Evolutionary conservation across 179 eudicot genomes (phyloP).

Genomic region (Silene vulgaris): DNA sequence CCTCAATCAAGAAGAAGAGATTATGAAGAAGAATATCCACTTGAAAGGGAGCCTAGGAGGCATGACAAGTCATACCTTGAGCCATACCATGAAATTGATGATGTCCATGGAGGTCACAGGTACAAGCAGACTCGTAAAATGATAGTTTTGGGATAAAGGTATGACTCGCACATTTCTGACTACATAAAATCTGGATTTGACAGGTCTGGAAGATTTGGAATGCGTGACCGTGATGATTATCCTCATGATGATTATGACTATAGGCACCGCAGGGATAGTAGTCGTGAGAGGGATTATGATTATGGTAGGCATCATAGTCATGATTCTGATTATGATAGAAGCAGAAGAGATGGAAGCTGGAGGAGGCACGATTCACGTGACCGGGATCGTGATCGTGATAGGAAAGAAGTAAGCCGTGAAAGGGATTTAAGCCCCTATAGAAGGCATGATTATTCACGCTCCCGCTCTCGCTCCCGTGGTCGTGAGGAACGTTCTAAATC

Average conservation of each 20-base stretch:
- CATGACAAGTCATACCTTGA: slow-evolving; percentile 63
- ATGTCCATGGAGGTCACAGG: slow-evolving; percentile 42
- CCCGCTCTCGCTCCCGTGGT: slow-evolving; percentile 78
- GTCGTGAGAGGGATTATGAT: slow-evolving; percentile 84
- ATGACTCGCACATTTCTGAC: slow-evolving; percentile 34
- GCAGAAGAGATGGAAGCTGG: slow-evolving; percentile 79
- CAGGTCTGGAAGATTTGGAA: slow-evolving; percentile 65
- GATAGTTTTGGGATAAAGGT: slow-evolving; percentile 29
- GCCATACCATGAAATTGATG: slow-evolving; percentile 56
- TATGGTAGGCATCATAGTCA: slow-evolving; percentile 66
- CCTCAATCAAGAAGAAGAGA: slow-evolving; percentile 74
- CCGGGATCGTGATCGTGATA: slow-evolving; percentile 69
- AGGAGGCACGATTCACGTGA: slow-evolving; percentile 80
- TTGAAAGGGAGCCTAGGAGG: slow-evolving; percentile 72
- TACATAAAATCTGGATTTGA: slow-evolving; percentile 33
- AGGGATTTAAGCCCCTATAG: slow-evolving; percentile 67
- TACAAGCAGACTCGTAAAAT: slow-evolving; percentile 35
- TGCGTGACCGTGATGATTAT: slow-evolving; percentile 67
- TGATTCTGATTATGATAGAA: slow-evolving; percentile 86
- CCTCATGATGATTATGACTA: slow-evolving; percentile 74
- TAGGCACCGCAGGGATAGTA: slow-evolving; percentile 65
- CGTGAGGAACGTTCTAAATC: slow-evolving; percentile 67
- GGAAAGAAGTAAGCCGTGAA: slow-evolving; percentile 63
- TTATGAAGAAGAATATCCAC: slow-evolving; percentile 73
- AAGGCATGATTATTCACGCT: slow-evolving; percentile 48